Evolutionary conservation across 2,329 filamentous ascomycete genomes (phyloP), one percentile per base, ranked within the genome.

Genomic region (Septoria petroselini): DNA sequence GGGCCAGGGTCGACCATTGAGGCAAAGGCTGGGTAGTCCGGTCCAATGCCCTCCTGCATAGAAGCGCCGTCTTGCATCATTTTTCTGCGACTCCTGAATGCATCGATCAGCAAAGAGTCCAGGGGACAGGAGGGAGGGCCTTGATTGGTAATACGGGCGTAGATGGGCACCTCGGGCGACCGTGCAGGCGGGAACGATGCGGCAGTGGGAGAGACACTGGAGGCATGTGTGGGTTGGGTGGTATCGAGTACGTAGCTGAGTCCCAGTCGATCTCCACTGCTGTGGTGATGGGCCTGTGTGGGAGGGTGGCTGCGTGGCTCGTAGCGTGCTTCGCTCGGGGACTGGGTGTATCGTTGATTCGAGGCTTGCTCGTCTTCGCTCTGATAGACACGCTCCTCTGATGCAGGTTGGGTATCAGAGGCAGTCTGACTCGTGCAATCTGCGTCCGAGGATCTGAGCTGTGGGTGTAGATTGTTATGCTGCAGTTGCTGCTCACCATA

Each of bases 41-140:
- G 88, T 0, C 88, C 88, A 6, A 88, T 77, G 7, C 91, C 78
- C 37, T 85, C 80, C 33, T 82, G 76, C 7, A 76, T 70, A 0
- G 84, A 73, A 1, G 82, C 76, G 3, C 87, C 86, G 52, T 86
- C 78, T 1, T 78, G 79, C 1, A 83, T 79, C 40, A 82, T 82
- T 60, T 84, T 79, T 27, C 78, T 78, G 4, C 85, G 80, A 60
- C 88, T 82, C 19, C 80, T 76, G 21, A 93, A 76, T 62, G 93
- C 94, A 64, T 91, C 84, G 18, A 91, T 77, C 37, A 95, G 77
- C n/a, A 95, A 79, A 34, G 74, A 76, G 63, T 95, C 90, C 1
- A 95, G 76, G 0, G 87, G 81, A 65, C 87, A 93, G 0, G 87
- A 90, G 1, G 88, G 78, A 1, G 76, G 67, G 15, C 79, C 75